Base-by-base conservation (phyloP, 2,329 filamentous ascomycete genomes). In the Ophiocordyceps camponoti-leonardi region DNA sequence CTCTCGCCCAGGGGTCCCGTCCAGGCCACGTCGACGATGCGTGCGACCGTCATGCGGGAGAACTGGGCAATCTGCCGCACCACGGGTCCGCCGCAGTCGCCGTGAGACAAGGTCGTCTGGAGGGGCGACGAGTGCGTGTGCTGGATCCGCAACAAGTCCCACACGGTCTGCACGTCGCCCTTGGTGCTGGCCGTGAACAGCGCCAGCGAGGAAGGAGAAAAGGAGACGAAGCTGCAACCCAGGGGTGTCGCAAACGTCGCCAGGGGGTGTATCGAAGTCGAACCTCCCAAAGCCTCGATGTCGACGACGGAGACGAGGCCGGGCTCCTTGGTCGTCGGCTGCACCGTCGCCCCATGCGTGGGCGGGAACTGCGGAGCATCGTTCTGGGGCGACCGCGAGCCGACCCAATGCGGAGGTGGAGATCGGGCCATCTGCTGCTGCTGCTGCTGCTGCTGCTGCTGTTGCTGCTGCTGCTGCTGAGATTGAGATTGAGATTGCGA, bases 21-120 rank as follows among this genome's bases (percentile, higher is more conserved):
- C 92, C 92, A 98, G 3, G 80, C 78, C 40, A 94, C 84, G 56
- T 95, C 90, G 20, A 95, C 76, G 46, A 96, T 86, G 45, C 85
- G 83, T 3, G 92, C 86, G 43, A 90, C 83, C 2, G 90, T 96
- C 75, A 95, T 83, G 39, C 92, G 80, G 19, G 86, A 85, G 57
- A 94, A 95, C 49, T 88, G 79, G 8, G 87, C 86, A 49, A 95
- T 72, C 59, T 94, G 86, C 43, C 87, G 81, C 30, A 95, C 84
- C 47, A 75, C 69, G 6, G 74, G 73, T 0, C 75, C 71, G 16
- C 61, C 60, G 30, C 60, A 63, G 16, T 58, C 63, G 46, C 66
- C 70, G 39, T 72, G 69, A 8, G 55, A 45, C n/a, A 62, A 52
- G 0, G 64, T 62, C 40, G 67, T 64, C 54, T 79, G 77, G 18